phyloP scores from a whole-genome alignment of 2,329 filamentous ascomycete genomes.

The Nothopassalora personata region DNA sequence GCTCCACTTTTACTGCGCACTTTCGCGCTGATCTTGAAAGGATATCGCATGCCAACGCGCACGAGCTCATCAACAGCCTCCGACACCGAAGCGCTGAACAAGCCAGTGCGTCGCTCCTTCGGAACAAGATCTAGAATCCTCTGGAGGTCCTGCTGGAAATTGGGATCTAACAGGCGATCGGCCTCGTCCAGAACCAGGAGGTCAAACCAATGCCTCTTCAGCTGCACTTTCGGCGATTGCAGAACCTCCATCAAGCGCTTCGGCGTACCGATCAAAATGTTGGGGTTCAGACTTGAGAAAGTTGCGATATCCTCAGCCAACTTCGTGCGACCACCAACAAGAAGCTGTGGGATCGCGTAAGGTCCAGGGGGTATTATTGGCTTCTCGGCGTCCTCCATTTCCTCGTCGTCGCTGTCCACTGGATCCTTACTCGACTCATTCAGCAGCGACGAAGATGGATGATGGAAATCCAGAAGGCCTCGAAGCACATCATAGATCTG shows the following conservation, averaged over 20 bases:
- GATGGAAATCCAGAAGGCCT: constrained; percentile 76
- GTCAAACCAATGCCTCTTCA: constrained; percentile 58
- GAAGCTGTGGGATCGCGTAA: constrained; percentile 74
- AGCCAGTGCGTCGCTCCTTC: constrained; percentile 85
- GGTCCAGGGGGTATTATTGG: constrained; percentile 41
- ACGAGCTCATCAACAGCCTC: constrained; percentile 93
- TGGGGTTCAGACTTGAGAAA: constrained; percentile 79
- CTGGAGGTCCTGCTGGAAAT: constrained; percentile 87
- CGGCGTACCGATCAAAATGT: constrained; percentile 84
- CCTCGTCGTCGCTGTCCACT: constrained; percentile 29
- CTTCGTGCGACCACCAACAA: constrained; percentile 77
- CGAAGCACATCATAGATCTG: constrained; percentile 82
- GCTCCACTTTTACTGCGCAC: constrained; percentile 70
- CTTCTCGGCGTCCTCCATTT: constrained; percentile 35
- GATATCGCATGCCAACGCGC: constrained; percentile 84
- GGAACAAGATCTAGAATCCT: constrained; percentile 78
- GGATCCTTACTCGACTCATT: constrained; percentile 42
- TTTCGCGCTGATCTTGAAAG: constrained; percentile 89
- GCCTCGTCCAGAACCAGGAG: constrained; percentile 91
- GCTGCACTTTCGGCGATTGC: constrained; percentile 56
- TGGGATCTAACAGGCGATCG: constrained; percentile 84
- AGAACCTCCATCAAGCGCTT: constrained; percentile 84
- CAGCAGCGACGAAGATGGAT: constrained; percentile 64
- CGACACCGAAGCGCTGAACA: constrained; percentile 94
- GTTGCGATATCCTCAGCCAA: constrained; percentile 78